Percentiles rank a stretch among this genome's conserved stretches.
phyloP scores from a whole-genome alignment of 495 filamentous ascomycete genomes.

The Penicillium cinerascens region DNA sequence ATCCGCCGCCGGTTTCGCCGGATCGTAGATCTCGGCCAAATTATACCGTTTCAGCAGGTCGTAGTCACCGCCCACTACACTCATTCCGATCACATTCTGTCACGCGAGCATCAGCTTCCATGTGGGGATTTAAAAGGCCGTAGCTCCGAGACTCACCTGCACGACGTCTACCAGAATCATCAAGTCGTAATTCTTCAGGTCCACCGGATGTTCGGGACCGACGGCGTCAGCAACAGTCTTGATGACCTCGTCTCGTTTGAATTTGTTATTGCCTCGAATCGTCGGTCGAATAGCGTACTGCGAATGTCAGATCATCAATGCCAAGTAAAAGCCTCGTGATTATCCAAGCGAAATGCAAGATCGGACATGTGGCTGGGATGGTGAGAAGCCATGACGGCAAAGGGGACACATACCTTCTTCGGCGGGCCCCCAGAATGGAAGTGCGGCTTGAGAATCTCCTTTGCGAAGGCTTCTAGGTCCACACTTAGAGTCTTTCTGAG shows the following conservation, averaged over 20 bases:
- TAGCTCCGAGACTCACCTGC: conserved; percentile 57
- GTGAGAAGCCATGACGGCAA: conserved; percentile 1
- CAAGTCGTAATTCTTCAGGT: conserved; percentile 76
- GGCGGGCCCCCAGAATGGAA: conserved; percentile 59
- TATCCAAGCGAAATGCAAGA: background rate
- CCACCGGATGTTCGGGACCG: conserved; percentile 70
- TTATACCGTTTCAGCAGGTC: conserved; percentile 70
- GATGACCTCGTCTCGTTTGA: conserved; percentile 75
- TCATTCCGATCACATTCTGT: conserved; percentile 76
- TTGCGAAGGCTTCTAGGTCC: conserved; percentile 69
- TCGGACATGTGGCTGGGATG: background rate
- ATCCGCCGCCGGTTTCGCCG: conserved; percentile 29
- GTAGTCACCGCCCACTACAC: conserved; percentile 66
- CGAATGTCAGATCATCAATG: conserved; percentile 7
- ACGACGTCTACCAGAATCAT: conserved; percentile 86
- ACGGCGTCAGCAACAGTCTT: conserved; percentile 68
- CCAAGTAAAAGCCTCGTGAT: background rate
- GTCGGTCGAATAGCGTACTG: conserved; percentile 93
- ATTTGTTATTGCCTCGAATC: conserved; percentile 70
- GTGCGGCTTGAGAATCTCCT: conserved; percentile 63
- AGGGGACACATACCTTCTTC: conserved; percentile 47
- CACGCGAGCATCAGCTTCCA: conserved; percentile 7
- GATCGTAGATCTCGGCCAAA: conserved; percentile 61
- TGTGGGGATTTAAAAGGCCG: background rate
- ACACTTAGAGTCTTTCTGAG: conserved; percentile 76